These are phyloP conservation scores for Myriosclerotinia scirpicola DNA, from an alignment of 2,329 filamentous ascomycete species.

Conservation along the genomic window DNA sequence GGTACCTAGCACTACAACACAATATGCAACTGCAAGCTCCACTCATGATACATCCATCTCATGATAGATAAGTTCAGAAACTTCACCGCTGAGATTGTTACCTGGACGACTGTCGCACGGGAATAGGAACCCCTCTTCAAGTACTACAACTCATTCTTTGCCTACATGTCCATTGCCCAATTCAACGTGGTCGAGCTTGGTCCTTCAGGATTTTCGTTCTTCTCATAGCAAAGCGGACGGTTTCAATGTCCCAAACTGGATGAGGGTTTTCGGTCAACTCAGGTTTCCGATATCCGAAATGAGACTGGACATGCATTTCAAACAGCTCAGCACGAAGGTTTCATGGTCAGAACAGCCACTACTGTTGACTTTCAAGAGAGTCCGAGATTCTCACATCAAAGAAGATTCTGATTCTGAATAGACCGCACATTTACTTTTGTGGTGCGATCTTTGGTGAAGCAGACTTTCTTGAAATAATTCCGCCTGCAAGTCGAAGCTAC, in stretches of 20 bases:
- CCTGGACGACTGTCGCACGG: conserved; percentile 17
- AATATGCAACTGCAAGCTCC: conserved; percentile 23
- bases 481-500: not conserved
- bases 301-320: conserved; percentile 3
- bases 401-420: not conserved
- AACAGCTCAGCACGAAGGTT: not conserved
- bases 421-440: not conserved
- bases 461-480: not conserved
- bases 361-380: not conserved
- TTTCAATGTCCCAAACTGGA: conserved; percentile 7
- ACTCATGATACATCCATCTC: conserved; percentile 17
- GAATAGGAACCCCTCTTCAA: conserved; percentile 13
- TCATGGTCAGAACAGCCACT: not conserved
- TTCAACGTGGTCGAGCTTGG: conserved; percentile 18
- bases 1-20: conserved; percentile 19
- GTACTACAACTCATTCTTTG: conserved; percentile 18
- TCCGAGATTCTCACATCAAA: not conserved
- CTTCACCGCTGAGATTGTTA: conserved; percentile 26
- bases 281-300: conserved; percentile 13
- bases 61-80: conserved; percentile 18
- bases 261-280: conserved; percentile 8
- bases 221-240: not conserved
- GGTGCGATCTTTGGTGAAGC: not conserved
- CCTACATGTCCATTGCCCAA: conserved; percentile 18
- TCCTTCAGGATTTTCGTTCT: conserved; percentile 4